phyloP scores from a whole-genome alignment of 73 alveolate genomes.

The Paramecium sonneborni region DNA sequence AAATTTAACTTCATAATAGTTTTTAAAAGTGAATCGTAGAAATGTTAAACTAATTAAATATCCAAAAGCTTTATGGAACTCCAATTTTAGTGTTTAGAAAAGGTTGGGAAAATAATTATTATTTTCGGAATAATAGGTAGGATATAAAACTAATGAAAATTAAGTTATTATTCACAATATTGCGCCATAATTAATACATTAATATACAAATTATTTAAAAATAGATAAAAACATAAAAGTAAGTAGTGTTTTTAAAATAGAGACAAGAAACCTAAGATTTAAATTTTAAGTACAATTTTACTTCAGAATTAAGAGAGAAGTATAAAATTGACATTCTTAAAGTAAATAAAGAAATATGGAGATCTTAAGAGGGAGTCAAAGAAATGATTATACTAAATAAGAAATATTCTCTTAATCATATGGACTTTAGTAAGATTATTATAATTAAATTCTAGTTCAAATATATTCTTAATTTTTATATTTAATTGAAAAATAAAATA shows the following conservation, averaged over 20 bases:
- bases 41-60: constrained; percentile 6
- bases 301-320: neutral
- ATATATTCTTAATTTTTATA: neutral
- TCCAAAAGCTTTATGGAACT: neutral
- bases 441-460: neutral
- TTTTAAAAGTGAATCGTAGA: neutral
- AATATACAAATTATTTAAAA: neutral
- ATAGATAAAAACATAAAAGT: neutral
- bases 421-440: constrained; percentile 1
- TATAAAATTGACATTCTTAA: neutral
- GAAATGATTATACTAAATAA: neutral
- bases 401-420: neutral
- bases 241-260: neutral
- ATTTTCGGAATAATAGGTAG: neutral
- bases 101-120: neutral
- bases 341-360: neutral
- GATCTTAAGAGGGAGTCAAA: neutral
- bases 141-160: neutral
- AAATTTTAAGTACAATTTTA: neutral
- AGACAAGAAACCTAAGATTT: constrained; percentile 14
- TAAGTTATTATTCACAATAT: neutral
- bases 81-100: neutral
- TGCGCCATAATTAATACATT: neutral
- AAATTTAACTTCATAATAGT: neutral
- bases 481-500: neutral